These are phyloP conservation scores for Soucietia sequanensis DNA, from an alignment of 805 yeast species.

Conservation along the genomic window DNA sequence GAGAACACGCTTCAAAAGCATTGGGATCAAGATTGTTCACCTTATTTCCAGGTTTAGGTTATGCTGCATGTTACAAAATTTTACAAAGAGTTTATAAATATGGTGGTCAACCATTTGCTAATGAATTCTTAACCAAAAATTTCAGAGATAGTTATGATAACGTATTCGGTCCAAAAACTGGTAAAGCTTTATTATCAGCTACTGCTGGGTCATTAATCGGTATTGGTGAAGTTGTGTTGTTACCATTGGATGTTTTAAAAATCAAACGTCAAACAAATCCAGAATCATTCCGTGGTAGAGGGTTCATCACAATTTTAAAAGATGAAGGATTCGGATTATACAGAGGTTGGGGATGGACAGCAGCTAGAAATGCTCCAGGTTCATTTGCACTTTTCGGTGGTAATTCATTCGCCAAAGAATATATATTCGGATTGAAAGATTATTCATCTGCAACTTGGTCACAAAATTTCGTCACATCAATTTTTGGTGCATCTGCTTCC, in stretches of 20 bases:
- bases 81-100: constrained; percentile 97
- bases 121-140: constrained; percentile 81
- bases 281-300: constrained; percentile 99
- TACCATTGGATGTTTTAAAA: constrained; percentile 95
- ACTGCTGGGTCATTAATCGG: constrained; percentile 97
- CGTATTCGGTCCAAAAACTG: constrained; percentile 87
- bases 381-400: constrained; percentile 98
- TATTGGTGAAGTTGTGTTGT: constrained; percentile 92
- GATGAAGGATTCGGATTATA: constrained; percentile 95
- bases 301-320: constrained; percentile 75
- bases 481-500: constrained; percentile 95
- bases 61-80: constrained; percentile 96
- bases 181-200: constrained; percentile 96
- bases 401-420: constrained; percentile 97
- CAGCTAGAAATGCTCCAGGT: constrained; percentile 99
- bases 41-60: constrained; percentile 95
- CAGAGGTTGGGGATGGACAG: constrained; percentile 99
- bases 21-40: constrained; percentile 71
- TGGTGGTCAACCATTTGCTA: constrained; percentile 99
- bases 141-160: constrained; percentile 69
- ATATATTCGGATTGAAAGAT: constrained; percentile 80
- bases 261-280: constrained; percentile 99
- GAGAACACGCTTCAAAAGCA: constrained; percentile 72
- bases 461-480: constrained; percentile 92
- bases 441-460: constrained; percentile 91